phyloP scores from a whole-genome alignment of 441 rosid species.

The Corymbia calophylla region DNA sequence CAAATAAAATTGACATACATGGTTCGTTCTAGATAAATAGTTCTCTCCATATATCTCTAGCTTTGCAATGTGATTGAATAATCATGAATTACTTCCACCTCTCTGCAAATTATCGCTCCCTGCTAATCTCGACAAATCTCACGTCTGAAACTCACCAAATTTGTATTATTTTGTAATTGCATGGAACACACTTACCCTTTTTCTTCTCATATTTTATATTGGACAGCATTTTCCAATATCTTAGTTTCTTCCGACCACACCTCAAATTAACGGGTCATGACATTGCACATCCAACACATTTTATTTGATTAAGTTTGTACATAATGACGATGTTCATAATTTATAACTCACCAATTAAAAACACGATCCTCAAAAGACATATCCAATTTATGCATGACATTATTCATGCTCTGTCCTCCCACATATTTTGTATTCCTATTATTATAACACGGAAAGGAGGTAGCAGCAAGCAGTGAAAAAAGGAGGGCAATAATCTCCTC shows the following conservation, averaged over 20 bases:
- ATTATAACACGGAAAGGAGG: background rate
- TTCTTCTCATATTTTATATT: background rate
- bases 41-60: background rate
- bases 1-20: background rate
- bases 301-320: background rate
- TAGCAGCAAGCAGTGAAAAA: background rate
- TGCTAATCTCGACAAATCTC: accelerated
- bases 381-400: background rate
- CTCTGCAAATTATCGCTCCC: background rate
- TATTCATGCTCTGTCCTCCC: background rate
- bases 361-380: background rate
- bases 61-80: background rate
- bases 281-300: background rate
- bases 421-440: background rate
- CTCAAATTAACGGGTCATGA: background rate
- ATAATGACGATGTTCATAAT: too few species aligned
- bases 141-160: accelerated
- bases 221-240: background rate
- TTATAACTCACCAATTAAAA: background rate
- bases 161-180: background rate
- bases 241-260: background rate
- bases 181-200: background rate
- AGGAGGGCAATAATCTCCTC: background rate
- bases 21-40: background rate
- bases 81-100: background rate